A percentile compares a stretch with the other conserved stretches of the same genome.
Conservation (phyloP, 345 rosid genomes). For the Brassica incana region DNA sequence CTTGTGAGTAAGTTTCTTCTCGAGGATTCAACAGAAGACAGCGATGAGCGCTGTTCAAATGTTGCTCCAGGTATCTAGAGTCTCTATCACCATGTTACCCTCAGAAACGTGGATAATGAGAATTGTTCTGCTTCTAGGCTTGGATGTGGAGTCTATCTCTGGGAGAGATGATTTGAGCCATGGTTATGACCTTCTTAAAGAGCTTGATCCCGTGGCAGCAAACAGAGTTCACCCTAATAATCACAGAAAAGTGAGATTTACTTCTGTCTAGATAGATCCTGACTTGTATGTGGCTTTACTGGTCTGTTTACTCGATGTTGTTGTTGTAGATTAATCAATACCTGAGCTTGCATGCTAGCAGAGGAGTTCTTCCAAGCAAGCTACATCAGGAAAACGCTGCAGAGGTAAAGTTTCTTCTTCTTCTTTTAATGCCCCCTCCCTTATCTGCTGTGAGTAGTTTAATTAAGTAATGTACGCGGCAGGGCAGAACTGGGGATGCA, state of each 20-base stretch:
- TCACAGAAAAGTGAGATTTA: slow-evolving; percentile 63
- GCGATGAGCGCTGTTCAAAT: slow-evolving; percentile 36
- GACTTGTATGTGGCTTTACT: background rate
- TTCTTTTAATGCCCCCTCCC: background rate
- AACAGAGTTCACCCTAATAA: slow-evolving; percentile 91
- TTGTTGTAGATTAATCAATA: slow-evolving; percentile 65
- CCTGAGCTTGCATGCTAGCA: slow-evolving; percentile 64
- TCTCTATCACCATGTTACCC: background rate
- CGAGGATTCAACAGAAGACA: slow-evolving; percentile 56
- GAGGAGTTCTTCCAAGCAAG: slow-evolving; percentile 74
- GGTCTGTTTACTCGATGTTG: slow-evolving; percentile 13
- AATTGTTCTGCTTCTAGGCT: slow-evolving; percentile 20
- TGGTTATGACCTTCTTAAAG: slow-evolving; percentile 65
- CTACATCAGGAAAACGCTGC: slow-evolving; percentile 62
- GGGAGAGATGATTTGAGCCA: slow-evolving; percentile 34
- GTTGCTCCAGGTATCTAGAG: slow-evolving; percentile 47
- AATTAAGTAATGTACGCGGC: slow-evolving; percentile 47
- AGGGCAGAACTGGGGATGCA: slow-evolving; percentile 98
- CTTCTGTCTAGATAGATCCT: background rate
- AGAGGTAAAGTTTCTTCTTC: slow-evolving; percentile 51
- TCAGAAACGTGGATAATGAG: background rate
- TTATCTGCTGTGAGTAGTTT: slow-evolving; percentile 12
- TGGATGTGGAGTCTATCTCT: slow-evolving; percentile 35
- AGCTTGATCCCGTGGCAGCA: slow-evolving; percentile 88
- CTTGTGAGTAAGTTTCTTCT: slow-evolving; percentile 80